Conservation (phyloP, 2,329 filamentous ascomycete genomes). For the Botrytis paeoniae region DNA sequence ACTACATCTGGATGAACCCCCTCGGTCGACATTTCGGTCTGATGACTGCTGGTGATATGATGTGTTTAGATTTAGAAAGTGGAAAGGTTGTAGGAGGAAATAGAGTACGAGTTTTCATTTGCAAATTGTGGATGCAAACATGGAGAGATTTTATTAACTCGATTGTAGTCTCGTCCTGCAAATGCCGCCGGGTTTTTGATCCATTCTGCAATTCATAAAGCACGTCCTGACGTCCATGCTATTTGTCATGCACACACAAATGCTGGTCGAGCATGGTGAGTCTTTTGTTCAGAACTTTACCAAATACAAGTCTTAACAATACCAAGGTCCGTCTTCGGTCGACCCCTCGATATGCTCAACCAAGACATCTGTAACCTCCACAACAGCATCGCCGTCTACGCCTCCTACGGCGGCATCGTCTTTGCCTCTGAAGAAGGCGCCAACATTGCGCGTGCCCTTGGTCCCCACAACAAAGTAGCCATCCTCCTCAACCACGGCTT, state of each 20-base stretch:
- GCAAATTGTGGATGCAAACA: too few species aligned
- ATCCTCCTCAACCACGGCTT: slow-evolving; percentile 72
- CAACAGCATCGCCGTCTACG: slow-evolving; percentile 62
- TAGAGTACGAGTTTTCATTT: slow-evolving; percentile 33
- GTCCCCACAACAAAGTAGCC: slow-evolving; percentile 54
- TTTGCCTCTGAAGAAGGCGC: slow-evolving; percentile 61
- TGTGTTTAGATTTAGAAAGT: slow-evolving; percentile 57
- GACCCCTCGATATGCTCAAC: slow-evolving; percentile 66
- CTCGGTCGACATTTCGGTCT: slow-evolving; percentile 63
- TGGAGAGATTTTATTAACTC: neutral
- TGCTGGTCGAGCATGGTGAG: slow-evolving; percentile 48
- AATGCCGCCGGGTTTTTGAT: slow-evolving; percentile 70
- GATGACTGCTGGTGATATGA: slow-evolving; percentile 63
- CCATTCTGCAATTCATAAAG: slow-evolving; percentile 65
- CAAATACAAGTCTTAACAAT: neutral
- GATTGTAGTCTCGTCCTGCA: slow-evolving; percentile 47
- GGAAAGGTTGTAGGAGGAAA: slow-evolving; percentile 65
- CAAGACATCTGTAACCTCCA: slow-evolving; percentile 66
- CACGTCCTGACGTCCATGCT: slow-evolving; percentile 61
- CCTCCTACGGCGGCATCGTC: slow-evolving; percentile 62
- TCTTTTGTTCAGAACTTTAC: neutral
- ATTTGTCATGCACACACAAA: slow-evolving; percentile 68
- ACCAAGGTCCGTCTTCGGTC: slow-evolving; percentile 64
- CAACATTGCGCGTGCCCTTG: slow-evolving; percentile 61
- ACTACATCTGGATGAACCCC: slow-evolving; percentile 68